Evolutionary conservation across 2,329 filamentous ascomycete genomes (phyloP).

Genomic region (Xylaria polymorpha): DNA sequence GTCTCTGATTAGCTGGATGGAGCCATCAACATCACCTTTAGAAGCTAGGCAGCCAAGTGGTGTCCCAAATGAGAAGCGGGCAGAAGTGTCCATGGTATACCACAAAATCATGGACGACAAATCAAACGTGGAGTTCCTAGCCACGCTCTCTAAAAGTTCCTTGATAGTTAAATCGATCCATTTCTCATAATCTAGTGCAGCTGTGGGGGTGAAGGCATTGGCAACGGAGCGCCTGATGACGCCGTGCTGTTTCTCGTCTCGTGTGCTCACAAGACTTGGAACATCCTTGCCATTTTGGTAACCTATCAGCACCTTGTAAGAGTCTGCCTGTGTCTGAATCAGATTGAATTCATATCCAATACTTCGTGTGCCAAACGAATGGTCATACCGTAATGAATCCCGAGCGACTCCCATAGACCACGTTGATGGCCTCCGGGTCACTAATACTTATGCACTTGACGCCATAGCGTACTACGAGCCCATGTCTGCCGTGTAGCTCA

Average conservation of each 20-base stretch:
- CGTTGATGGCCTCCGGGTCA: conserved; percentile 44
- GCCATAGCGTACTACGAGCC: conserved; percentile 45
- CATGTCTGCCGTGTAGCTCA: conserved; percentile 40
- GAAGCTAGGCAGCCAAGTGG: conserved; percentile 42
- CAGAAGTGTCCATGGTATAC: conserved; percentile 44
- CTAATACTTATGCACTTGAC: conserved; percentile 45
- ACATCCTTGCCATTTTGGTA: conserved; percentile 45
- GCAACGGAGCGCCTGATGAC: conserved; percentile 44
- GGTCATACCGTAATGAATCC: conserved; percentile 42
- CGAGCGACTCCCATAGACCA: conserved; percentile 44
- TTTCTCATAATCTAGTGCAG: conserved; percentile 43
- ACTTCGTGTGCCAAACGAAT: background rate
- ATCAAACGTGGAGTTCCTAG: conserved; percentile 39
- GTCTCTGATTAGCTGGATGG: conserved; percentile 43
- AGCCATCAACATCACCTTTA: conserved; percentile 40
- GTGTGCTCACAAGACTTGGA: conserved; percentile 43
- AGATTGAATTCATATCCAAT: background rate
- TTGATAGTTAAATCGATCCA: conserved; percentile 43
- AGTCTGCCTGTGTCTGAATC: conserved; percentile 39
- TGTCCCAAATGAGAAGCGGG: conserved; percentile 42
- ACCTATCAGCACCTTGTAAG: conserved; percentile 43
- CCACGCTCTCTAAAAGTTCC: conserved; percentile 38
- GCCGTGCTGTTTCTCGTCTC: conserved; percentile 42
- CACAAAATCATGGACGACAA: conserved; percentile 40
- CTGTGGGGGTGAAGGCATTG: conserved; percentile 44